A percentile compares a stretch with the other conserved stretches of the same genome.
Evolutionary conservation across 495 filamentous ascomycete genomes (phyloP).

Genomic region (Podospora didyma): DNA sequence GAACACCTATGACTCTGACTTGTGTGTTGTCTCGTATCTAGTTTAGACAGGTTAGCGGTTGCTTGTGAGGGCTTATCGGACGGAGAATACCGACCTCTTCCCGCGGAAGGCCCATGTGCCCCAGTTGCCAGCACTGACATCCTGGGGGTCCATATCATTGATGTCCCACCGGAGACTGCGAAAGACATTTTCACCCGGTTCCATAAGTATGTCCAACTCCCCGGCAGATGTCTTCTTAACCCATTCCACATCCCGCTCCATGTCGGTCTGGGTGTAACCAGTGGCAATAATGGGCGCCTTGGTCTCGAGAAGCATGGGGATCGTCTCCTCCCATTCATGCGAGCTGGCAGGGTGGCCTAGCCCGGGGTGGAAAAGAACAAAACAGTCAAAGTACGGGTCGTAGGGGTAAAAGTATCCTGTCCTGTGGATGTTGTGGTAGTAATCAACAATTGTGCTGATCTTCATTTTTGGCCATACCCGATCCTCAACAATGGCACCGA

Average conservation of each 20-base stretch:
- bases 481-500: slow-evolving; percentile 87
- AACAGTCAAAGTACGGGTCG: slow-evolving; percentile 96
- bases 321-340: slow-evolving; percentile 87
- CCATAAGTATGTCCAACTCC: slow-evolving; percentile 86
- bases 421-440: slow-evolving; percentile 95
- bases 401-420: slow-evolving; percentile 84
- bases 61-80: neutral
- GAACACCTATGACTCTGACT: slow-evolving; percentile 11
- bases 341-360: slow-evolving; percentile 88
- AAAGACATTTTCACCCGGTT: slow-evolving; percentile 92
- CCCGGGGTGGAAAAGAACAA: slow-evolving; percentile 94
- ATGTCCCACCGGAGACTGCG: slow-evolving; percentile 95
- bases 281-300: slow-evolving; percentile 92
- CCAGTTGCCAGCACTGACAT: slow-evolving; percentile 94
- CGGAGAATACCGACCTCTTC: slow-evolving; percentile 73
- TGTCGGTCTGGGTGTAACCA: slow-evolving; percentile 92
- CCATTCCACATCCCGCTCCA: slow-evolving; percentile 87
- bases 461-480: slow-evolving; percentile 80
- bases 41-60: slow-evolving; percentile 25
- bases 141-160: slow-evolving; percentile 91
- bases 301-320: slow-evolving; percentile 86
- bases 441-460: slow-evolving; percentile 94
- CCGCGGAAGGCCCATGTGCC: slow-evolving; percentile 94
- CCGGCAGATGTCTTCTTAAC: slow-evolving; percentile 76
- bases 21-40: slow-evolving; percentile 61